Conservation (phyloP, 2,329 filamentous ascomycete genomes). For the Penicillium sclerotiorum region DNA sequence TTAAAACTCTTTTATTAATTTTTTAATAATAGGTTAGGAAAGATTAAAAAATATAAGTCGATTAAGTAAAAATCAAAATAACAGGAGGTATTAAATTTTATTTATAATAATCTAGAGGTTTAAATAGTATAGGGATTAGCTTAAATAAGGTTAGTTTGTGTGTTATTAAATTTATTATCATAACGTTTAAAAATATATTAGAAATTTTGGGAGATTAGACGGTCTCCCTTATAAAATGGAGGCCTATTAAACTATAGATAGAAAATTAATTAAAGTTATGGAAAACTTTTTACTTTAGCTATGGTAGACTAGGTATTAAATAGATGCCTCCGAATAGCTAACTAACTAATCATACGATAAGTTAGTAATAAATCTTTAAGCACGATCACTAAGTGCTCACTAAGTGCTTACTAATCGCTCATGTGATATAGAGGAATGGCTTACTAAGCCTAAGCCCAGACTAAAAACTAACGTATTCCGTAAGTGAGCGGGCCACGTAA, state of each 20-base stretch:
- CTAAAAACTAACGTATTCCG: background rate
- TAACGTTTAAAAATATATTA: background rate
- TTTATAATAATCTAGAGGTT: too few relatives aligned
- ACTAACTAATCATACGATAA: too few relatives aligned
- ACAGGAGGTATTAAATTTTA: too few relatives aligned
- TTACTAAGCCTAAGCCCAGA: constrained; percentile 13
- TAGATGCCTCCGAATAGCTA: constrained; percentile 13
- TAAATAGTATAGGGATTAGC: too few relatives aligned
- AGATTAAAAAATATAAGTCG: too few relatives aligned
- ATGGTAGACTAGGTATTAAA: constrained; percentile 16
- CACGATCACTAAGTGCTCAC: constrained; percentile 10
- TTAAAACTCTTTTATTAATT: too few relatives aligned
- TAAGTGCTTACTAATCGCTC: constrained; percentile 3
- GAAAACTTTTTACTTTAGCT: constrained; percentile 15
- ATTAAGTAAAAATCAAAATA: too few relatives aligned
- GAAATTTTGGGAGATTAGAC: background rate
- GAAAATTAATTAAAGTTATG: constrained; percentile 7
- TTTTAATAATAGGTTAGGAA: too few relatives aligned
- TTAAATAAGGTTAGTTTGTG: too few relatives aligned
- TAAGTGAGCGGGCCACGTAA: background rate
- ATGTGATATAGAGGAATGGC: constrained; percentile 12
- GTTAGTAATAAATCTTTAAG: constrained; percentile 7
- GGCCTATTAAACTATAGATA: constrained; percentile 10
- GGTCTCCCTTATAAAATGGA: constrained; percentile 3
- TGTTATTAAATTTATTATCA: background rate